Base-by-base conservation (phyloP, 495 filamentous ascomycete species). In the Lichenothelia convexa region DNA sequence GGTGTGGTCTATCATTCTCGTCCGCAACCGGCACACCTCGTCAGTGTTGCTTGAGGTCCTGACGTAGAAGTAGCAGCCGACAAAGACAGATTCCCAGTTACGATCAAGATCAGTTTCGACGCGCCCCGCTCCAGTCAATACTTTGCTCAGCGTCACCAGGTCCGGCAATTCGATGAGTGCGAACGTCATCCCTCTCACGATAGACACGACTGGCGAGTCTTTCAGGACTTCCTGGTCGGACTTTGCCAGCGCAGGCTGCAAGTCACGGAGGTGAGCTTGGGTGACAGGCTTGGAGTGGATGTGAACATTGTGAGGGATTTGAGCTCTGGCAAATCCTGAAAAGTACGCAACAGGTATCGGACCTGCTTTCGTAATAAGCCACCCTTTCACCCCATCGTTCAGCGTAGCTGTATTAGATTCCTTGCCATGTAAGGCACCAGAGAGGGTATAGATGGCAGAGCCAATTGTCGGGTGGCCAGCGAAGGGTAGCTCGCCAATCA, bases 381-480 rank as follows among this genome's bases (percentile, higher is more conserved):
- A 37, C 2, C 45, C 55, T 5, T 40, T 19, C 15, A 48, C 35
- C 11, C 3, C 11, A 11, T 38, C 40, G 2, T 19, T 23, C 11
- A 34, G 19, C 31, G 13, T 8, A 8, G 11, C 1, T 9, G 31
- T n/a, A 18, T n/a, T 8, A 8, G 31, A 11, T n/a, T n/a, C n/a
- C n/a, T n/a, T n/a, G n/a, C n/a, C n/a, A n/a, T n/a, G n/a, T n/a
- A n/a, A n/a, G n/a, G n/a, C n/a, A n/a, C n/a, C n/a, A 33, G 9
- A 34, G 5, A 51, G 27, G n/a, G 40, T 45, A 49, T 75, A 68
- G 32, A 64, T 64, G 2, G 73, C 69, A 2, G 73, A 63, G 36
- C 80, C 80, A 41, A 87, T 71, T 30, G 75, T 83, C 0, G 80
- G 80, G 51, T 86, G 80, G 6, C 80, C 80, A 0, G 80, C 78